Percentiles rank a stretch among this genome's conserved stretches.
These are phyloP conservation scores for Lactarius evosmus DNA, from an alignment of 768 basidiomycete species.

Conservation along the genomic window DNA sequence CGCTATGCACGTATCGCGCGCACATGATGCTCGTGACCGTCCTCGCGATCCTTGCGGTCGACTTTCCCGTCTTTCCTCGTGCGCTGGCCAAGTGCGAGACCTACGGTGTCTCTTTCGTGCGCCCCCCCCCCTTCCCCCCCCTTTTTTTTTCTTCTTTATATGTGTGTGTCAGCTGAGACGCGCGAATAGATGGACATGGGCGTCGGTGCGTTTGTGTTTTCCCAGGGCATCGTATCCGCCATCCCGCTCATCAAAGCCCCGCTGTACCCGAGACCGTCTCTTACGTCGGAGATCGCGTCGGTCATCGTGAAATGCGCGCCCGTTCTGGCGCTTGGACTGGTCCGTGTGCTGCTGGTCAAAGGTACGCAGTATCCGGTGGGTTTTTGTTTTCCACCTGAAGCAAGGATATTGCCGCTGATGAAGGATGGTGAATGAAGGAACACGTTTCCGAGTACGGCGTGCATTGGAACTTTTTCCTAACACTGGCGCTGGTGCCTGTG, in stretches of 20 bases:
- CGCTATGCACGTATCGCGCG: slow-evolving; percentile 83
- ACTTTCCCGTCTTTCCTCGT: slow-evolving; percentile 91
- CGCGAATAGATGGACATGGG: slow-evolving; percentile 88
- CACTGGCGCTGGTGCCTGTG: slow-evolving; percentile 75
- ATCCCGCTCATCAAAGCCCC: slow-evolving; percentile 71
- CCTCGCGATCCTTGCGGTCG: slow-evolving; percentile 90
- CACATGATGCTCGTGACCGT: slow-evolving; percentile 95
- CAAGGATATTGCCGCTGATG: no score
- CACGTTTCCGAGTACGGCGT: slow-evolving; percentile 94
- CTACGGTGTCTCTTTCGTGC: slow-evolving; percentile 89
- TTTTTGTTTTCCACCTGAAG: slow-evolving; percentile 6
- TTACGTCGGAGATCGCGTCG: slow-evolving; percentile 48
- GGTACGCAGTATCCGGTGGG: slow-evolving; percentile 90
- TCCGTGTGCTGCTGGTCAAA: slow-evolving; percentile 84
- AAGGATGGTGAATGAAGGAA: slow-evolving; percentile 52
- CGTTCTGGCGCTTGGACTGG: slow-evolving; percentile 65
- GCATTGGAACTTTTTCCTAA: slow-evolving; percentile 99
- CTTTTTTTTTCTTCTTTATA: slow-evolving; percentile 4
- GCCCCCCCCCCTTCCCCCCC: no score
- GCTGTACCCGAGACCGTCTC: slow-evolving; percentile 45
- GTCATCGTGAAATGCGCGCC: slow-evolving; percentile 61
- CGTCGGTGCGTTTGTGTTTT: slow-evolving; percentile 96
- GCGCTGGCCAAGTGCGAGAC: slow-evolving; percentile 88
- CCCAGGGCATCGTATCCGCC: slow-evolving; percentile 90
- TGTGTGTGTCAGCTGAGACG: neutral